phyloP scores from a whole-genome alignment of 805 yeast species.

The Wickerhamomyces subpelliculosus region DNA sequence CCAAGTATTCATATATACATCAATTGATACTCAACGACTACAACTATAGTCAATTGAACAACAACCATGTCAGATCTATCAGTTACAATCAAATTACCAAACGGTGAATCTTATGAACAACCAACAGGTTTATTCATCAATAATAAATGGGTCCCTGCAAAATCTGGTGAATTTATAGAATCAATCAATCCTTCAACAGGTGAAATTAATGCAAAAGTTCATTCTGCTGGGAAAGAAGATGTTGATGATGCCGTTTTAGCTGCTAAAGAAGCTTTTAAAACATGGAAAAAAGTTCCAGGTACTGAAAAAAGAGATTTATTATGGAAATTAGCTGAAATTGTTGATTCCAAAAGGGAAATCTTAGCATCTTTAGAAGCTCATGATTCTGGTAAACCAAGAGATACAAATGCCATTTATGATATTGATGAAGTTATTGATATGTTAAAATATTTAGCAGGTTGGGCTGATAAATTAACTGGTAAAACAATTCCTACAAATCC shows the following conservation, averaged over 20 bases:
- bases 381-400: conserved; percentile 53
- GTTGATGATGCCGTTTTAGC: conserved; percentile 47
- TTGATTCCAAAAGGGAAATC: conserved; percentile 41
- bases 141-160: conserved; percentile 58
- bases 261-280: conserved; percentile 44
- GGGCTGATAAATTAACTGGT: conserved; percentile 67
- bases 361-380: conserved; percentile 51
- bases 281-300: conserved; percentile 43
- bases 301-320: conserved; percentile 38
- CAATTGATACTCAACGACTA: too few species aligned
- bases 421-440: conserved; percentile 49
- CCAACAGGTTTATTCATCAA: conserved; percentile 74
- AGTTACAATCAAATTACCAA: conserved; percentile 47
- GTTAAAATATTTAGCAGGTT: conserved; percentile 64
- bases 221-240: conserved; percentile 44
- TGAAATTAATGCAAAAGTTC: conserved; percentile 41
- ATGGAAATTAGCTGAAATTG: conserved; percentile 41
- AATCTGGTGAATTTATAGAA: conserved; percentile 32
- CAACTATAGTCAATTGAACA: neutral
- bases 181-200: conserved; percentile 48
- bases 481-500: conserved; percentile 52
- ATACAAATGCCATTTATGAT: conserved; percentile 49
- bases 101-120: conserved; percentile 60
- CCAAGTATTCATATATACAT: too few species aligned
- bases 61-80: neutral